A percentile compares a stretch with the other conserved stretches of the same genome.
Evolutionary conservation across 495 filamentous ascomycete species (phyloP).

Genomic region (Massariosphaeria phaeospora): DNA sequence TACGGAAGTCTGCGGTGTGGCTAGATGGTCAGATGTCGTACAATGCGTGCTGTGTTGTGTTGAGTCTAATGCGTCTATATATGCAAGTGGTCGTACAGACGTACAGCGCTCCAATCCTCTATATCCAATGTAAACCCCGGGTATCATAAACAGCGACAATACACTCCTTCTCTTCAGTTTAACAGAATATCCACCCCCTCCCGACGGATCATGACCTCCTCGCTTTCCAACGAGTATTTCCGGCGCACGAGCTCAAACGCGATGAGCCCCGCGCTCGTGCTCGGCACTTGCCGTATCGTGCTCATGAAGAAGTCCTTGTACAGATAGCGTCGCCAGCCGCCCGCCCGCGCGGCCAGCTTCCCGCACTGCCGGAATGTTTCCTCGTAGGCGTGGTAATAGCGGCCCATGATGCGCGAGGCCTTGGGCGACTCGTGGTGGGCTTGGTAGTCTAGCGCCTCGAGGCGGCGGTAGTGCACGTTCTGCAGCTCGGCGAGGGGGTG

Average conservation of each 20-base stretch:
- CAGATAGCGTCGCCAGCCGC: constrained; percentile 66
- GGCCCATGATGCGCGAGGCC: constrained; percentile 48
- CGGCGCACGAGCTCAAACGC: constrained; percentile 84
- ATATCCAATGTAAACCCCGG: background rate
- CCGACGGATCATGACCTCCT: constrained; percentile 58
- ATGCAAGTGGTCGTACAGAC: background rate
- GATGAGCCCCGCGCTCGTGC: constrained; percentile 81
- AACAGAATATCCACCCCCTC: constrained; percentile 75
- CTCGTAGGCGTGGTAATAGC: constrained; percentile 71
- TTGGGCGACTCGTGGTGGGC: constrained; percentile 45
- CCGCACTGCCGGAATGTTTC: constrained; percentile 67
- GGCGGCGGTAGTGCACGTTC: constrained; percentile 67
- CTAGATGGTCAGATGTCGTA: too few relatives aligned
- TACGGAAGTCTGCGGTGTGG: too few relatives aligned
- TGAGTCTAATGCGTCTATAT: background rate
- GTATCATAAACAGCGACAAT: constrained; percentile 2
- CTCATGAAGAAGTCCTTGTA: constrained; percentile 71
- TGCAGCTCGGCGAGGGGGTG: constrained; percentile 74
- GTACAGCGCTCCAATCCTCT: background rate
- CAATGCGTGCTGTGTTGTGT: background rate
- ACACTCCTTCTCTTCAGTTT: constrained; percentile 12
- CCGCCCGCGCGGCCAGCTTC: constrained; percentile 56
- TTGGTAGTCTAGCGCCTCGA: constrained; percentile 72
- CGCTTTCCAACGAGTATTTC: constrained; percentile 64
- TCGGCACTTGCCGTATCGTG: constrained; percentile 77